These are phyloP conservation scores for Neofusicoccum cordaticola DNA, from an alignment of 2,329 filamentous ascomycete genomes.

Conservation along the genomic window DNA sequence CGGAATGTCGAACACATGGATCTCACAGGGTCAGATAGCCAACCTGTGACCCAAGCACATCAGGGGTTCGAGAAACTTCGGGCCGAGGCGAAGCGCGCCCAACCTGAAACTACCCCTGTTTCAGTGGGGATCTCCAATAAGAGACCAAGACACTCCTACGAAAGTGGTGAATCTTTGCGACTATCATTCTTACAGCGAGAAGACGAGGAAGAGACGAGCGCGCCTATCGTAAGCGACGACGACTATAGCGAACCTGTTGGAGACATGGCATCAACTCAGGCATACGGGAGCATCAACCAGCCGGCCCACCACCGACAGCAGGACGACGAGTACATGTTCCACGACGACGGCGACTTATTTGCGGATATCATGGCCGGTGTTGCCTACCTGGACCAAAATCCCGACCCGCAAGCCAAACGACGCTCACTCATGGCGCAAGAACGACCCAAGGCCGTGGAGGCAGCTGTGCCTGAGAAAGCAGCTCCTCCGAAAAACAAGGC, in stretches of 20 bases:
- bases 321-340: constrained; percentile 1
- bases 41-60: constrained; percentile 11
- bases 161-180: constrained; percentile 1
- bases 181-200: constrained; percentile 7
- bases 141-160: constrained; percentile 12
- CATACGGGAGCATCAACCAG: not conserved
- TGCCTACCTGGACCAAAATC: not conserved
- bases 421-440: not conserved
- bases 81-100: constrained; percentile 7
- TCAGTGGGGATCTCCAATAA: constrained; percentile 7
- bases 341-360: not conserved
- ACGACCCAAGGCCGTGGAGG: not conserved
- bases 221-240: not conserved
- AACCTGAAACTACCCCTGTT: constrained; percentile 15
- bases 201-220: not conserved
- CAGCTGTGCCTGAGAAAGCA: not conserved
- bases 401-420: not conserved
- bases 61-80: constrained; percentile 10
- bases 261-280: not conserved
- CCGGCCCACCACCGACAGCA: not conserved
- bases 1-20: constrained; percentile 13
- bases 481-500: not conserved
- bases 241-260: not conserved
- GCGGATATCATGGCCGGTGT: constrained; percentile 12
- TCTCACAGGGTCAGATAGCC: constrained; percentile 6